Conservation (phyloP, 1,284 basidiomycete species). For the Hymenochaete sp. region DNA sequence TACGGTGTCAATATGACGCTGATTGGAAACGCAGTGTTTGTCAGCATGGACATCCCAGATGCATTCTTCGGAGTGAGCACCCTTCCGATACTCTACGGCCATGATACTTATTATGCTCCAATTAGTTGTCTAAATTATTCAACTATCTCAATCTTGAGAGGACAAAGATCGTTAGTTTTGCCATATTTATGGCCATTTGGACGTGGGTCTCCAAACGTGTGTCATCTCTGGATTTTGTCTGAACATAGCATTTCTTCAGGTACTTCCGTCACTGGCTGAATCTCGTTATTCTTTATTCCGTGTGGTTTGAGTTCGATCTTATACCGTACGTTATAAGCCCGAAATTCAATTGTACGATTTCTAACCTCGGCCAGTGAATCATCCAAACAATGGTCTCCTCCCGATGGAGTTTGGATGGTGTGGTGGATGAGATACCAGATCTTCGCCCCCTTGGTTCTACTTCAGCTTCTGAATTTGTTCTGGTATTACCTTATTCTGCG, state of each 20-base stretch:
- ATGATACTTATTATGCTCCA: conserved; percentile 7
- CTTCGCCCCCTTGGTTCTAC: conserved; percentile 62
- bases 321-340: conserved; percentile 55
- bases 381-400: conserved; percentile 51
- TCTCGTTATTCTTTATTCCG: conserved; percentile 78
- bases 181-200: conserved; percentile 70
- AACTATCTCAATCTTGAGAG: conserved; percentile 74
- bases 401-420: conserved; percentile 62
- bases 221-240: background rate
- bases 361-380: conserved; percentile 36
- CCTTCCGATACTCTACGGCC: background rate
- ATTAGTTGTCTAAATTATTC: conserved; percentile 77
- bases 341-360: background rate
- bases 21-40: conserved; percentile 88
- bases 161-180: conserved; percentile 60
- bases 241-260: conserved; percentile 32
- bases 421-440: conserved; percentile 81
- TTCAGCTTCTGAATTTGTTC: conserved; percentile 83
- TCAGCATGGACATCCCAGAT: conserved; percentile 97
- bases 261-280: conserved; percentile 97
- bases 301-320: conserved; percentile 74
- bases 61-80: conserved; percentile 71
- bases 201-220: conserved; percentile 45
- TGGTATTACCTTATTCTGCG: conserved; percentile 83
- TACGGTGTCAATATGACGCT: conserved; percentile 76